Evolutionary conservation across 208 protist genomes (phyloP), one percentile per base, ranked within the genome.

Genomic region (Acanthamoeba rhysodes): DNA sequence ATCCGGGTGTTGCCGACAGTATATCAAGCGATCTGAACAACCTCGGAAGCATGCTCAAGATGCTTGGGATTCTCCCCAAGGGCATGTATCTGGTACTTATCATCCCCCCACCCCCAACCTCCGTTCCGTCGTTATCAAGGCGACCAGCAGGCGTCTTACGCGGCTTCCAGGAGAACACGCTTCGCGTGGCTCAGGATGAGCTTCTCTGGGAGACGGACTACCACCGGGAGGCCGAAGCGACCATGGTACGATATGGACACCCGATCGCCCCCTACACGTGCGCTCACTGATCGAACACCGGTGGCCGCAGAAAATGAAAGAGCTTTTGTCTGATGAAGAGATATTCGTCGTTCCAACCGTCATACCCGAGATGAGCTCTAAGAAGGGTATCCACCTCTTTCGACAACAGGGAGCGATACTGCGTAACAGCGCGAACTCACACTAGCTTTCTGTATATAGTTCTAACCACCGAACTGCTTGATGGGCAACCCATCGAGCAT

Each of bases 11-110:
- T 3, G 91, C 95, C 4, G 88, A 97, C 16, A 96, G 95, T 27
- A 98, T 99, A 12, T 97, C 98, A 76, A 98, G 98, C 48, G 99
- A 99, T 50, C 97, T 99, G 70, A 98, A 98, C 88, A 99, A 99
- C 94, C 97, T 99, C 82, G 98, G 98, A 95, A 97, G 98, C 6
- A 95, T 99, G 9, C 96, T 99, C 12, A 80, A 90, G 50, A 55
- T 96, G n/a, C 64, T 76, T 6, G 82, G 82, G 3, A 98, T 99
- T 50, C 97, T 99, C 74, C 98, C 98, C 1, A 98, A 98, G 66
- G 97, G 99, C 53, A 97, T 98, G 22, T 99, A 98, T 94, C 95
- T 99, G 55, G 72, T 82, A 82, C 22, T 22, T 14, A 5, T 4
- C 66, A 9, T 32, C 6, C 32, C 70, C 18, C 70, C 68, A 96